phyloP scores from a whole-genome alignment of 441 rosid genomes.

The Jatropha podagrica region DNA sequence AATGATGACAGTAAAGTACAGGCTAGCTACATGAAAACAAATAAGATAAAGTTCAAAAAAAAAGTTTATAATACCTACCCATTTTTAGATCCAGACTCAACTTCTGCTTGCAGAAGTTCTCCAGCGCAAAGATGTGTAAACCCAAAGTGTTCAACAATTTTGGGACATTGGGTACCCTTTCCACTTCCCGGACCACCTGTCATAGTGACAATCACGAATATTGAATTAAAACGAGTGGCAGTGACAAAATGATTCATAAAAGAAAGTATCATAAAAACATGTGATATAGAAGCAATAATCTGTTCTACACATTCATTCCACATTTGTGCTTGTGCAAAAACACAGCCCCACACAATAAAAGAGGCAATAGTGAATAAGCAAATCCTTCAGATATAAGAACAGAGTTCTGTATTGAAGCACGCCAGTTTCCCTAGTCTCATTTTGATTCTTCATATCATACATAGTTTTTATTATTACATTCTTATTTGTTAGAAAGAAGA shows the following conservation, averaged over 20 bases:
- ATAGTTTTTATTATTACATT: too few species aligned
- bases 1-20: background rate
- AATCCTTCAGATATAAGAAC: background rate
- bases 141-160: conserved; percentile 46
- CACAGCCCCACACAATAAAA: background rate
- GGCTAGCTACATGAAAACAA: background rate
- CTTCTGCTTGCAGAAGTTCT: conserved; percentile 60
- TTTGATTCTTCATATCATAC: too few species aligned
- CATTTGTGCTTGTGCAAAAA: background rate
- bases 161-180: conserved; percentile 63
- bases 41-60: background rate
- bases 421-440: too few species aligned
- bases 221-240: background rate
- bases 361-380: background rate
- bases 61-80: conserved; percentile 35
- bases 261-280: background rate
- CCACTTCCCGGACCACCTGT: conserved; percentile 71
- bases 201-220: background rate
- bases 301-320: background rate
- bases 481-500: too few species aligned
- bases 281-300: background rate
- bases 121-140: conserved; percentile 62
- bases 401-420: background rate
- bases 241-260: background rate
- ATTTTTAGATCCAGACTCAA: conserved; percentile 49